Evolutionary conservation across 1,284 basidiomycete species (phyloP).

Genomic region (Sporisorium reilianum): DNA sequence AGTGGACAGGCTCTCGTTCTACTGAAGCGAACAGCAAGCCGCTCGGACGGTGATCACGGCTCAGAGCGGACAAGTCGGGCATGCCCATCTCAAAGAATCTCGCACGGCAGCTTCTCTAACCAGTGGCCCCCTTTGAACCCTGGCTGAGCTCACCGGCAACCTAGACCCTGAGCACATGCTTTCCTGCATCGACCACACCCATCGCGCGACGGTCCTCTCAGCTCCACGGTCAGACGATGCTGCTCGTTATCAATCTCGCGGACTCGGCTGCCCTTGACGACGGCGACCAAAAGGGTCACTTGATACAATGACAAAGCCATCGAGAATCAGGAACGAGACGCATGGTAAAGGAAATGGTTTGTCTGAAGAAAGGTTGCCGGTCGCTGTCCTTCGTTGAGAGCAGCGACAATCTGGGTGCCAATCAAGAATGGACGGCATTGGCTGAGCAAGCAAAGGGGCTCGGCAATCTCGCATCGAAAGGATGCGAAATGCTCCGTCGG

Average conservation of each 20-base stretch:
- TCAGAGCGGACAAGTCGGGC: neutral
- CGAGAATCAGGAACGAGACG: neutral
- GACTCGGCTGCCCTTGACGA: neutral
- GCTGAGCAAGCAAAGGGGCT: neutral
- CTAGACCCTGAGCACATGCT: slow-evolving; percentile 1
- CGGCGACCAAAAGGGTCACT: neutral
- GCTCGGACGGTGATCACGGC: neutral
- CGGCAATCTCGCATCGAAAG: neutral
- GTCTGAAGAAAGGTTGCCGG: neutral
- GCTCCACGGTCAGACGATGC: neutral
- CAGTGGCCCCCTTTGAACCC: too few relatives aligned
- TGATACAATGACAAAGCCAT: too few relatives aligned
- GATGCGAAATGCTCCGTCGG: neutral
- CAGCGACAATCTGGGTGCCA: neutral
- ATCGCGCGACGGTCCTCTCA: neutral
- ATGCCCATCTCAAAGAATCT: neutral
- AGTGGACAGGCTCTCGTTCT: neutral
- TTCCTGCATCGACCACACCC: neutral
- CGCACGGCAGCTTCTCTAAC: neutral
- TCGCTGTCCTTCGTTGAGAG: neutral
- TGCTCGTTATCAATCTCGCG: neutral
- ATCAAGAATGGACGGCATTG: neutral
- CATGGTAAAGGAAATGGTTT: neutral
- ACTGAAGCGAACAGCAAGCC: too few relatives aligned
- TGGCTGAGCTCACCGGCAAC: neutral